phyloP scores from a whole-genome alignment of 805 yeast genomes.

The Schwanniomyces vanrijiae region DNA sequence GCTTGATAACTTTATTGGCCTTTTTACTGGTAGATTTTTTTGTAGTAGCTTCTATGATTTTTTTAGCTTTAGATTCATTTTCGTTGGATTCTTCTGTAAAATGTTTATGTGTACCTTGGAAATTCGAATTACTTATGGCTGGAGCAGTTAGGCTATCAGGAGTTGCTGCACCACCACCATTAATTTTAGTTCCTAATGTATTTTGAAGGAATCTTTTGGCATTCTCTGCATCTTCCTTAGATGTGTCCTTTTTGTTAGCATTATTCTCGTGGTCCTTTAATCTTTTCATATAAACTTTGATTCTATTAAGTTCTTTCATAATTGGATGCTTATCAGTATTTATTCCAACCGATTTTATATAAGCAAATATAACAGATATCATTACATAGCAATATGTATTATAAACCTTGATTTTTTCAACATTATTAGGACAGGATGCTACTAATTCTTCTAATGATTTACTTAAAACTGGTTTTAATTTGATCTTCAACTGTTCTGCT shows the following conservation, averaged over 20 bases:
- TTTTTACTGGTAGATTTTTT: neutral
- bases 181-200: conserved; percentile 39
- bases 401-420: conserved; percentile 30
- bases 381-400: conserved; percentile 51
- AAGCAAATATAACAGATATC: conserved; percentile 57
- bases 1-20: neutral
- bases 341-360: conserved; percentile 57
- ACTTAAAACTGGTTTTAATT: conserved; percentile 35
- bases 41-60: neutral
- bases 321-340: conserved; percentile 61
- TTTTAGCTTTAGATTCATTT: conserved; percentile 1
- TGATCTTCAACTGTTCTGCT: conserved; percentile 31
- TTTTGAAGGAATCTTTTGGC: conserved; percentile 48
- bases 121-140: conserved; percentile 38
- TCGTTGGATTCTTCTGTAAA: conserved; percentile 21
- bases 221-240: conserved; percentile 33
- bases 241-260: conserved; percentile 16
- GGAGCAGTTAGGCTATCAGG: conserved; percentile 25
- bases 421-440: conserved; percentile 18
- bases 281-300: conserved; percentile 66
- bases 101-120: conserved; percentile 39
- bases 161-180: conserved; percentile 30
- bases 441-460: conserved; percentile 41
- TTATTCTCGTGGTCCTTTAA: conserved; percentile 40
- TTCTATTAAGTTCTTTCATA: conserved; percentile 63